Evolutionary conservation across 148 eudicot genomes (phyloP), one percentile per base, ranked within the genome.

Genomic region (Fagopyrum tataricum): DNA sequence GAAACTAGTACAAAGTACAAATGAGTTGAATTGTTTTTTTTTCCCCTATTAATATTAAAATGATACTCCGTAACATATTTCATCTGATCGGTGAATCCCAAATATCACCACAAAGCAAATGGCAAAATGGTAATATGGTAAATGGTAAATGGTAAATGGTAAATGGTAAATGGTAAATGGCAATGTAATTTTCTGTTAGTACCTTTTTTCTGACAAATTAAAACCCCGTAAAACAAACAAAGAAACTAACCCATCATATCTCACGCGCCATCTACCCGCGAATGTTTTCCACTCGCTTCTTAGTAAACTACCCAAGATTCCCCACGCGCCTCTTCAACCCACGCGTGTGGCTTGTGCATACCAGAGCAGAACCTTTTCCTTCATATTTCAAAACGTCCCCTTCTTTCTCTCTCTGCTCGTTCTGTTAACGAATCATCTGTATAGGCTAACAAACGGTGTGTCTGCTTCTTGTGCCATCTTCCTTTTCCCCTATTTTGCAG

Each of bases 181-280:
- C n/a, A n/a, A n/a, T n/a, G n/a, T n/a, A n/a, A n/a, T n/a, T 31
- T 59, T 59, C 66, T 11, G 66, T 59, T 59, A 59, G 66, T 11
- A 23, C 23, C 39, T 59, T 59, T 59, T 59, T 24, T 59, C 66
- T 59, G 40, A 59, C 66, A 59, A 11, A 59, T 39, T 2, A 13
- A 23, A 23, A 59, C 4, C 55, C 49, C 49, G 14, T 46, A 46
- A 46, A 46, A 2, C 24, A 4, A 31, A 31, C 37, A 31, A 31
- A 2, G 37, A 31, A 31, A 31, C 37, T 31, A 31, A 31, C 37
- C 62, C 62, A 24, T 17, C 20, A 20, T 6, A 20, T 20, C 62
- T 20, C 66, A 59, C 66, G 39, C 66, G 66, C 66, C 66, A 23
- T 59, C 39, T 39, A 8, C 2, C 20, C 14, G 17, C 66, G 66